These are phyloP conservation scores for Pugionium dolabratum DNA, from an alignment of 345 rosid genomes.

Conservation along the genomic window DNA sequence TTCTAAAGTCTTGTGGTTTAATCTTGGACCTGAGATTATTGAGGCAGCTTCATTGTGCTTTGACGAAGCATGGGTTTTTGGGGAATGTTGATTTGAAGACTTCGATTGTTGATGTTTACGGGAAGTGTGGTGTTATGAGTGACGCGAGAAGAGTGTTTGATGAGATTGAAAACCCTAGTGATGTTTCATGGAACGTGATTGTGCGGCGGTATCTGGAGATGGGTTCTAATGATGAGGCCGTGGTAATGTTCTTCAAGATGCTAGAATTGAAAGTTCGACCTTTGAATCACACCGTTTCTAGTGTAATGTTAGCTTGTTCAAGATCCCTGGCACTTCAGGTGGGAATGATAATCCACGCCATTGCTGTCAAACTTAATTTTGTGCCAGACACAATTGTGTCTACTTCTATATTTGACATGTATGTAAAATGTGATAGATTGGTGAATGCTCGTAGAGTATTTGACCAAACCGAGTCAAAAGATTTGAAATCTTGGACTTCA, in stretches of 20 bases:
- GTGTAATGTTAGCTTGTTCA: constrained; percentile 76
- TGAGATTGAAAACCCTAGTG: constrained; percentile 63
- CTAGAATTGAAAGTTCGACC: constrained; percentile 50
- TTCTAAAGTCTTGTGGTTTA: constrained; percentile 54
- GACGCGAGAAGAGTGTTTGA: constrained; percentile 74
- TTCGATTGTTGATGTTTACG: constrained; percentile 80
- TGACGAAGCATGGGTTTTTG: constrained; percentile 54
- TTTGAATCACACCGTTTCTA: constrained; percentile 66
- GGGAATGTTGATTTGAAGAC: constrained; percentile 69
- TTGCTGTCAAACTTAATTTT: constrained; percentile 47
- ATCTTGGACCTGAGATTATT: constrained; percentile 45
- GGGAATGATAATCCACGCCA: constrained; percentile 76
- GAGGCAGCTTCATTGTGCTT: constrained; percentile 66
- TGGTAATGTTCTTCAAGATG: constrained; percentile 65
- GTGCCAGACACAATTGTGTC: constrained; percentile 58
- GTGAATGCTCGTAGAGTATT: constrained; percentile 64
- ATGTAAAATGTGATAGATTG: constrained; percentile 60
- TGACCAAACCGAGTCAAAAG: constrained; percentile 54
- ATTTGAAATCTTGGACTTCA: constrained; percentile 71
- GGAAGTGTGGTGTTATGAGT: constrained; percentile 63
- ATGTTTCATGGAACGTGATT: constrained; percentile 88
- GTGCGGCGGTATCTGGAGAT: constrained; percentile 74
- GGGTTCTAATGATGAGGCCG: constrained; percentile 59
- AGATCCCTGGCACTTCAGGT: constrained; percentile 47
- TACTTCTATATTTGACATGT: constrained; percentile 67